Base-by-base conservation (phyloP, 768 basidiomycete genomes). In the Rhizopogon vulgaris region DNA sequence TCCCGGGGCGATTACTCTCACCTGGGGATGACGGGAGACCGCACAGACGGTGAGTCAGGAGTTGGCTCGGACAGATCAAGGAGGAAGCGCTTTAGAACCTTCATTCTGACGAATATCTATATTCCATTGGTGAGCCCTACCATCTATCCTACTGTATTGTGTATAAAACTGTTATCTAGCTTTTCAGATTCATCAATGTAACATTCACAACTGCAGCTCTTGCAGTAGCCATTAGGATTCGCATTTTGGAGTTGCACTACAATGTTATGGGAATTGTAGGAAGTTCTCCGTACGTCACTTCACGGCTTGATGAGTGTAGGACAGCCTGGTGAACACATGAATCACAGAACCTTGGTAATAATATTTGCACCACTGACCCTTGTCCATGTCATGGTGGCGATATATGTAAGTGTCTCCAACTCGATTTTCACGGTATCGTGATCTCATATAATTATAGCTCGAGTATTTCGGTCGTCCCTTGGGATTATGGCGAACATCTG, bases 381-480 rank as follows among this genome's bases (percentile, higher is more conserved):
- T 24, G 73, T 87, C 8, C 90, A 93, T 73, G 90, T 94, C 58
- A 83, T 94, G 76, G 70, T 78, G 46, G 87, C 90, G 40, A 82
- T 94, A 58, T 94, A 94, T 69, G 89, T 92, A 66, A 56, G 87
- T 70, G 8, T 34, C 38, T 32, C 50, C 34, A 27, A 41, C 56
- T 28, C 46, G 11, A 47, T 25, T 34, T 8, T 52, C 8, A 56
- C 32, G 2, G 51, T 59, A 17, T 24, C 52, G 56, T 55, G 58
- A 56, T 48, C 61, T 67, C 28, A 58, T 50, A 49, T 37, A 47
- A 17, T 51, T 51, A 24, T 62, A 94, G 91, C 75, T 93, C 52
- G 93, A 95, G 70, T 96, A 96, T 70, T 94, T 94, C 62, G 88
- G 93, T 38, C 83, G 87, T 34, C 93, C 94, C 6, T 72, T 95